Evolutionary conservation across 768 basidiomycete species (phyloP).

Genomic region (Xerocomellus chrysenteron): DNA sequence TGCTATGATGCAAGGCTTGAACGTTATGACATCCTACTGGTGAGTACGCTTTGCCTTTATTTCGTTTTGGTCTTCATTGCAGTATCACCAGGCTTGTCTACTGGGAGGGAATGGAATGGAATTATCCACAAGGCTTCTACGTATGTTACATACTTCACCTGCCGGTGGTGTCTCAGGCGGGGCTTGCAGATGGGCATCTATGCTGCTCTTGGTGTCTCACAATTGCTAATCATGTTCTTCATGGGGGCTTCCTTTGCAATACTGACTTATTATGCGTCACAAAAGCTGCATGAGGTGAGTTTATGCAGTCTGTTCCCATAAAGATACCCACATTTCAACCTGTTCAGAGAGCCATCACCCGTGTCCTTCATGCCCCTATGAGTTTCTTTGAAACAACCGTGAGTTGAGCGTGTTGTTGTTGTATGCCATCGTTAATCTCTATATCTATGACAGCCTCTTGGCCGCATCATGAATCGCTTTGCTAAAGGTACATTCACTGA

Average conservation of each 20-base stretch:
- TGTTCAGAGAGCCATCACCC: constrained; percentile 55
- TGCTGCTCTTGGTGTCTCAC: constrained; percentile 66
- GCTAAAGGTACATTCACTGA: constrained; percentile 55
- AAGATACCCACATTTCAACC: not conserved
- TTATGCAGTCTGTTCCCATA: not conserved
- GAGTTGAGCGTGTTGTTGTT: constrained; percentile 15
- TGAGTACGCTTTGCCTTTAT: constrained; percentile 28
- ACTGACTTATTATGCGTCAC: constrained; percentile 78
- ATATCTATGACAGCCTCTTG: constrained; percentile 54
- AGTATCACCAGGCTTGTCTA: constrained; percentile 64
- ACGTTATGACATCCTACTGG: constrained; percentile 76
- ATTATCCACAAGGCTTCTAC: constrained; percentile 64
- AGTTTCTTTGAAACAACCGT: constrained; percentile 88
- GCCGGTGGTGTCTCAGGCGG: constrained; percentile 15
- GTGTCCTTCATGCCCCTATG: constrained; percentile 84
- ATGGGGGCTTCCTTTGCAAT: constrained; percentile 65
- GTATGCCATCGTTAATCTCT: not conserved
- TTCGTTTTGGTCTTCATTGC: not conserved
- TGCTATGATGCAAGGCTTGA: constrained; percentile 64
- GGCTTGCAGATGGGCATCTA: constrained; percentile 73
- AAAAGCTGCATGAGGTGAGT: constrained; percentile 57
- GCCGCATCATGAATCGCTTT: constrained; percentile 89
- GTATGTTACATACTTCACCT: constrained; percentile 43
- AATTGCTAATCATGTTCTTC: constrained; percentile 66
- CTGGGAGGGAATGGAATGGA: constrained; percentile 58